Conservation (phyloP, 306 rosid species). For the Crotalaria pallida region DNA sequence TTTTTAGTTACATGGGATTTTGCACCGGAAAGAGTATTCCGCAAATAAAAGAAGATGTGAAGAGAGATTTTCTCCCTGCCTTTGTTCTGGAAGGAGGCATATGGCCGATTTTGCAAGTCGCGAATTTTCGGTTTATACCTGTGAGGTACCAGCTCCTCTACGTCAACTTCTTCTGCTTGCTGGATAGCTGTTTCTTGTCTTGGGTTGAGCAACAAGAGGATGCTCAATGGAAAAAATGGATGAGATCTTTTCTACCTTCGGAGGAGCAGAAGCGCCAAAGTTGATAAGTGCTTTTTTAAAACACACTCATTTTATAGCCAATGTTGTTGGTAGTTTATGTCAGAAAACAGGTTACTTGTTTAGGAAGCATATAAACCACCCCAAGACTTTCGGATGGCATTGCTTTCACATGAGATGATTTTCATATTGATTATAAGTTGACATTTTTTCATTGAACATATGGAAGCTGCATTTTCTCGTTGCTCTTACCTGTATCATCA, state of each 20-base stretch:
- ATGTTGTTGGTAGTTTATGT: slow-evolving; percentile 10
- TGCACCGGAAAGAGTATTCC: slow-evolving; percentile 61
- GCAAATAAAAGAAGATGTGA: slow-evolving; percentile 76
- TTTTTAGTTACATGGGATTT: slow-evolving; percentile 85
- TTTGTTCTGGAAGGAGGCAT: slow-evolving; percentile 69
- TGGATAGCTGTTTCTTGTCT: slow-evolving; percentile 91
- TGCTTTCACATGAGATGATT: slow-evolving; percentile 27
- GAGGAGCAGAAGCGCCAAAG: slow-evolving; percentile 38
- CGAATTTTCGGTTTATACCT: slow-evolving; percentile 76
- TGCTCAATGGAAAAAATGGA: slow-evolving; percentile 91
- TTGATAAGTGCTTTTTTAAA: slow-evolving; percentile 16
- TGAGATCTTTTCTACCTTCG: slow-evolving; percentile 48
- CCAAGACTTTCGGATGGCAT: not conserved
- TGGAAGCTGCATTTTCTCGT: slow-evolving; percentile 16
- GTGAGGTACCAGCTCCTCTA: slow-evolving; percentile 92
- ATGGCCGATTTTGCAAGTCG: slow-evolving; percentile 84
- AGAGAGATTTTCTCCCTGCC: slow-evolving; percentile 83
- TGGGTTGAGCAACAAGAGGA: slow-evolving; percentile 95
- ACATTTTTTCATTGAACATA: slow-evolving; percentile 12
- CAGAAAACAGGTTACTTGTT: slow-evolving; percentile 18
- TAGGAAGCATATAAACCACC: slow-evolving; percentile 8
- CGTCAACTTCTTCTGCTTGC: slow-evolving; percentile 76
- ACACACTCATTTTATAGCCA: not conserved
- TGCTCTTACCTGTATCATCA: not conserved
- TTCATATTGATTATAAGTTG: slow-evolving; percentile 24